Evolutionary conservation across 805 yeast species (phyloP).

Genomic region (Ogataea ramenticola): DNA sequence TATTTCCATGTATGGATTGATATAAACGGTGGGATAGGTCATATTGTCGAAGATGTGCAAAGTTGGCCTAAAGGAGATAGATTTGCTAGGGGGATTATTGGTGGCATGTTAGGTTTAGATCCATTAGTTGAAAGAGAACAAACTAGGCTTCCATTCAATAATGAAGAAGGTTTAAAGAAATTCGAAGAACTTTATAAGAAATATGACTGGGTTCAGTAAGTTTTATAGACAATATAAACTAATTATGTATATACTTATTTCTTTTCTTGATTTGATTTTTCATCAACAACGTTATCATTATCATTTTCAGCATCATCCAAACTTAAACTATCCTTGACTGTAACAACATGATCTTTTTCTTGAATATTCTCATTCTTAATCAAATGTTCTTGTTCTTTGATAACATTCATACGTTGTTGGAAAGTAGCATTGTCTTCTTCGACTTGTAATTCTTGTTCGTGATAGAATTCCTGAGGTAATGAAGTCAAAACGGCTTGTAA

Average conservation of each 20-base stretch:
- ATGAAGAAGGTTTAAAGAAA: constrained; percentile 5
- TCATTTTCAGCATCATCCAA: constrained; percentile 53
- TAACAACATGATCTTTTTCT: constrained; percentile 54
- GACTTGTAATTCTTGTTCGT: constrained; percentile 88
- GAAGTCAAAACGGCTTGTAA: constrained; percentile 80
- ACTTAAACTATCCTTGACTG: constrained; percentile 55
- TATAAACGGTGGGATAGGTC: constrained; percentile 42
- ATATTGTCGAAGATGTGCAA: constrained; percentile 34
- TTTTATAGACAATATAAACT: too few relatives aligned
- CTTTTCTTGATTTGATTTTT: constrained; percentile 2
- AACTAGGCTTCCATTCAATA: constrained; percentile 16
- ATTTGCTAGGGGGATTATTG: constrained; percentile 38
- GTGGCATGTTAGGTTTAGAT: constrained; percentile 36
- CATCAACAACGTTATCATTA: too few relatives aligned
- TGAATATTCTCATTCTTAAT: constrained; percentile 87
- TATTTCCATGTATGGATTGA: constrained; percentile 45
- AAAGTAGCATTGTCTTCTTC: constrained; percentile 58
- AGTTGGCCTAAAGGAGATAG: constrained; percentile 41
- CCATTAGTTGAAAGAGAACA: constrained; percentile 26
- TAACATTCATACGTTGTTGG: constrained; percentile 61
- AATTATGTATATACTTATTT: too few relatives aligned
- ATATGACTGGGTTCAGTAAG: constrained; percentile 13
- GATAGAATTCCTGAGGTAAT: constrained; percentile 91
- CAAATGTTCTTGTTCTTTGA: constrained; percentile 73
- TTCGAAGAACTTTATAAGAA: constrained; percentile 8